Percentiles rank a stretch among this genome's conserved stretches.
Conservation (phyloP, 73 alveolate species). For the Uronychia binucleata region DNA sequence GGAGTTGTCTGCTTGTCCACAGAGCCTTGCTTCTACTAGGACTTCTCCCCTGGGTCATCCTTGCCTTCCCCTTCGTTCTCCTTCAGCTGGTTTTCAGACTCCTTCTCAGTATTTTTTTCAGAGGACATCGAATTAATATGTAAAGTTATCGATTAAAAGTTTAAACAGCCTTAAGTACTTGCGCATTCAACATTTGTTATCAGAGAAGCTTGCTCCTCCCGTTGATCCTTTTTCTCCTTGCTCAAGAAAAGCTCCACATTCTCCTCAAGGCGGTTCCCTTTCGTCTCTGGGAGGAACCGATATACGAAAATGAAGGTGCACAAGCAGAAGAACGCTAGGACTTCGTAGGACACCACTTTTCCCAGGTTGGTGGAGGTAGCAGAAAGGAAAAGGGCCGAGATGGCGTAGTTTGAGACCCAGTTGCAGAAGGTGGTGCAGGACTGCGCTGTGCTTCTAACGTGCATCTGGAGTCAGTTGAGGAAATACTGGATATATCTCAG, state of each 20-base stretch:
- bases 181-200: neutral
- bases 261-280: neutral
- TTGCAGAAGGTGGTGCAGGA: slow-evolving; percentile 45
- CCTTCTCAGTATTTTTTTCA: neutral
- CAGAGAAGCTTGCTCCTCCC: neutral
- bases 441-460: slow-evolving; percentile 47
- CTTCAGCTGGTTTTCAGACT: neutral
- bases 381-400: slow-evolving; percentile 27
- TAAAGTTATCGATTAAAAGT: neutral
- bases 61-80: neutral
- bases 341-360: neutral
- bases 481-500: slow-evolving; percentile 66
- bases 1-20: neutral
- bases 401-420: slow-evolving; percentile 58
- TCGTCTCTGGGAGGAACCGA: neutral
- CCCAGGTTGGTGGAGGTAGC: too few species aligned
- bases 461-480: too few species aligned
- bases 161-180: neutral
- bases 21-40: neutral
- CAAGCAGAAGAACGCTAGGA: neutral
- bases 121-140: neutral
- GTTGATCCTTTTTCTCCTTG: neutral
- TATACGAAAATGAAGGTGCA: neutral
- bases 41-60: neutral
- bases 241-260: neutral